Percentiles rank a stretch among this genome's conserved stretches.
These are phyloP conservation scores for Oryza nivara DNA, from an alignment of 176 grass and related monocot genomes.

Conservation along the genomic window DNA sequence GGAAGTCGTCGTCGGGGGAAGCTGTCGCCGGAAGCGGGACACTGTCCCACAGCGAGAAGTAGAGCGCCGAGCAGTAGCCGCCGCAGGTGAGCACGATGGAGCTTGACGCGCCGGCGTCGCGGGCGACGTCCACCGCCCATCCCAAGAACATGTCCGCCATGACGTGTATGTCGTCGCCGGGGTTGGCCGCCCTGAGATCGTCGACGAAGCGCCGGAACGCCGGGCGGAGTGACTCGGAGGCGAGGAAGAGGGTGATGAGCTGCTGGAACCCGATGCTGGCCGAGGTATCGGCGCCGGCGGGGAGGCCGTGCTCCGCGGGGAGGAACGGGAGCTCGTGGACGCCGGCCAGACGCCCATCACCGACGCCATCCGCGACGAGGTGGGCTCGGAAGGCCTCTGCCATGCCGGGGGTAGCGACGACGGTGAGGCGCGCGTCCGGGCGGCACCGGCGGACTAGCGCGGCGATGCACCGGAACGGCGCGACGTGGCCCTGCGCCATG, in stretches of 20 bases:
- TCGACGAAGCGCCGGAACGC: slow-evolving; percentile 49
- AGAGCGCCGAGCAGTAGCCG: slow-evolving; percentile 44
- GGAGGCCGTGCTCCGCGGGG: slow-evolving; percentile 40
- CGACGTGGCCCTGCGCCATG: slow-evolving; percentile 51
- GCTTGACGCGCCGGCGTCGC: slow-evolving; percentile 28
- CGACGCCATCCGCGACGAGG: neutral
- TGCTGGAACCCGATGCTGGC: slow-evolving; percentile 1
- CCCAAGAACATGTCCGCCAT: slow-evolving; percentile 43
- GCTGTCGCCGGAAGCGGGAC: slow-evolving; percentile 40
- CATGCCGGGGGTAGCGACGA: slow-evolving; percentile 31
- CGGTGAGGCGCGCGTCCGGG: slow-evolving; percentile 28
- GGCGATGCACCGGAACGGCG: slow-evolving; percentile 44
- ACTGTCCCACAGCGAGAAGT: slow-evolving; percentile 46
- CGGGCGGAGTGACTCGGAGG: slow-evolving; percentile 41
- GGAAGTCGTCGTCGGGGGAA: neutral
- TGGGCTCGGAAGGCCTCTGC: neutral
- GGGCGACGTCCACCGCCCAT: slow-evolving; percentile 39
- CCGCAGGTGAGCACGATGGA: slow-evolving; percentile 49
- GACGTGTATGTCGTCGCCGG: slow-evolving; percentile 27
- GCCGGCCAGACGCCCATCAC: neutral
- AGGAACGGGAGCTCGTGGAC: slow-evolving; percentile 43
- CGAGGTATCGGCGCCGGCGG: neutral
- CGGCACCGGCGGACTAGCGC: neutral
- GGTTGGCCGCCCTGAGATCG: neutral
- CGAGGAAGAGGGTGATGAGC: slow-evolving; percentile 48